Evolutionary conservation across 495 filamentous ascomycete genomes (phyloP).

Genomic region (Penicillium cosmopolitanum): DNA sequence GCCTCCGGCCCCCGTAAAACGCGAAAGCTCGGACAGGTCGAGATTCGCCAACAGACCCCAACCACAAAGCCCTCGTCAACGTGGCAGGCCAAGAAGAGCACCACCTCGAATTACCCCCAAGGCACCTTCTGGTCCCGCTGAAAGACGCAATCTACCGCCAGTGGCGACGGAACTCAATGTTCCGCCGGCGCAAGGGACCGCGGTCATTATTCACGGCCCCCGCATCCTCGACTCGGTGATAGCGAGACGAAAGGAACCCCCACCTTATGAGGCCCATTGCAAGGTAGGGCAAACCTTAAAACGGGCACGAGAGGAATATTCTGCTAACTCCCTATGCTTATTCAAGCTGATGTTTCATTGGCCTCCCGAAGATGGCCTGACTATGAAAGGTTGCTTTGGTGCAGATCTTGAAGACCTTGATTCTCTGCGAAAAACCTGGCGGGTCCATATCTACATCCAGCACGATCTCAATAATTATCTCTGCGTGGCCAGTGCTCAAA

Average conservation of each 20-base stretch:
- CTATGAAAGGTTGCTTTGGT: constrained; percentile 46
- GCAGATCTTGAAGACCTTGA: constrained; percentile 51
- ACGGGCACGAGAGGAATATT: background rate
- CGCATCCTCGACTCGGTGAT: background rate
- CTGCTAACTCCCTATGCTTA: background rate
- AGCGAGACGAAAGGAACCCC: background rate
- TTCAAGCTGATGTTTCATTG: constrained; percentile 44
- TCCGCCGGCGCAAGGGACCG: background rate
- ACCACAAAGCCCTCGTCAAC: background rate
- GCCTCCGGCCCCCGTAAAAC: background rate
- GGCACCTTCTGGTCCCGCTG: background rate
- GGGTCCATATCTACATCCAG: constrained; percentile 14
- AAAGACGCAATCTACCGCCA: background rate
- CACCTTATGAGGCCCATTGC: background rate
- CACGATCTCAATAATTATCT: constrained; percentile 33
- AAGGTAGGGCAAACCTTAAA: background rate
- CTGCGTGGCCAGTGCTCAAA: constrained; percentile 24
- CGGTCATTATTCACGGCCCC: background rate
- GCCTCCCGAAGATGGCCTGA: constrained; percentile 41
- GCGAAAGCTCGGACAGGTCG: background rate
- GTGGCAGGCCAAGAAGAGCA: background rate
- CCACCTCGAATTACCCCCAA: background rate
- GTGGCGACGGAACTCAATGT: background rate
- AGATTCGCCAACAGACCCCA: background rate
- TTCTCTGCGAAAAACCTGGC: constrained; percentile 36